Evolutionary conservation across 441 rosid genomes (phyloP), one percentile per base, ranked within the genome.

Genomic region (Macaranga tanarius): DNA sequence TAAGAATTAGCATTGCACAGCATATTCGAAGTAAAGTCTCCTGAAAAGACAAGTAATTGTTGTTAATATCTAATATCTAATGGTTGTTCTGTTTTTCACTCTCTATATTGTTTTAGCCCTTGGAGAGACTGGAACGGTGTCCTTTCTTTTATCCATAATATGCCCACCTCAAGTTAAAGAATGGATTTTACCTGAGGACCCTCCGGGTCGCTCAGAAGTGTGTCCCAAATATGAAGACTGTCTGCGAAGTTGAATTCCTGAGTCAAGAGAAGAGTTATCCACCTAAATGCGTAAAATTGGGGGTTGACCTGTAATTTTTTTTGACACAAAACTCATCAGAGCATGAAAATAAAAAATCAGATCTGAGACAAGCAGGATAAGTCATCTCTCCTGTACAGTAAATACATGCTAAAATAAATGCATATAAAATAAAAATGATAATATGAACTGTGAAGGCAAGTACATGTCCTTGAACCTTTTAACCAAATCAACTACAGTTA

Each of bases 261-360:
- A 1, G 98, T 91, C 83, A 95, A 86, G 60, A 95, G 94, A 56
- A 95, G 93, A 59, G 99, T 95, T 75, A 95, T 95, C 99, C 99
- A 95, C 84, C 99, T 83, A 79, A 95, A 95, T 26, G 96, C 97
- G 61, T 95, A 92, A 73, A 95, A 95, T 75, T 92, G 98, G 66
- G 97, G 98, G 81, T 95, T 92, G 72, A 92, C 98, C 98, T 92
- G 93, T 74, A 82, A 77, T 74, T 65, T 77, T 63, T 67, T 65
- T 77, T 67, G 76, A 76, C 7, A 69, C 19, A 68, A 56, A 68
- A 55, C 38, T 45, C 50, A 61, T 62, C 62, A 74, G 47, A 68
- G 72, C 38, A 34, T 3, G 38, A 31, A 34, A 34, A 34, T 69
- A 64, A 16, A 64, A 75, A 34, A 19, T 58, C 38, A 48, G 34